Evolutionary conservation across 2,329 filamentous ascomycete species (phyloP), one percentile per base, ranked within the genome.

Genomic region (Penicillium sp.): DNA sequence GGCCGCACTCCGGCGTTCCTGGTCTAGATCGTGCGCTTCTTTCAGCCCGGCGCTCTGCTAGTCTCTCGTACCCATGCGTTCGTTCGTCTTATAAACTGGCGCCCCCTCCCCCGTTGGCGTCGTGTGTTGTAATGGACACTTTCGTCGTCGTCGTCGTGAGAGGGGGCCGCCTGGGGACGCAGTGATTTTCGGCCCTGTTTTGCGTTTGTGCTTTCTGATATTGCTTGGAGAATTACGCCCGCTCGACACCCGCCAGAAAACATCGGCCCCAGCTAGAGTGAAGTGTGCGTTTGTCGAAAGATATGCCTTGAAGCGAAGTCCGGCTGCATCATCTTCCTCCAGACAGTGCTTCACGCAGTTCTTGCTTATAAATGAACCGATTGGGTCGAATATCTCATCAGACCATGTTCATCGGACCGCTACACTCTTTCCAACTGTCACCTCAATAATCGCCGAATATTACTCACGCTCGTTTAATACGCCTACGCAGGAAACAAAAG

Each of bases 401-500:
- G 18, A 21, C 23, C 30, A 54, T 48, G 52, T 18, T 16, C 45
- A 42, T 48, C 24, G 24, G 40, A 30, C 33, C 33, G 40, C 52
- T 8, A 30, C 46, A n/a, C 23, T 28, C 45, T 26, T 45, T 18
- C 30, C 9, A 14, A 14, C 20, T 42, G 18, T 47, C 18, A 28
- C 45, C 16, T 43, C 45, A 45, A 55, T 35, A 48, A 40, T 40
- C 28, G 30, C 47, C 52, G 30, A 23, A 38, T 45, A 28, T 28
- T 24, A 56, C 24, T 28, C n/a, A 45, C 53, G 35, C 47, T 56
- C 54, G 54, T 50, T 56, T 52, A 33, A 43, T 16, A 30, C n/a
- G 23, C 24, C 30, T 28, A 16, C 11, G 3, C 47, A n/a, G 12
- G 23, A 42, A 42, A 35, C 16, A 18, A 26, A 26, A 42, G 40